A percentile compares a stretch with the other conserved stretches of the same genome.
Evolutionary conservation across 2,329 filamentous ascomycete genomes (phyloP).

Genomic region (Truncatella angustata): DNA sequence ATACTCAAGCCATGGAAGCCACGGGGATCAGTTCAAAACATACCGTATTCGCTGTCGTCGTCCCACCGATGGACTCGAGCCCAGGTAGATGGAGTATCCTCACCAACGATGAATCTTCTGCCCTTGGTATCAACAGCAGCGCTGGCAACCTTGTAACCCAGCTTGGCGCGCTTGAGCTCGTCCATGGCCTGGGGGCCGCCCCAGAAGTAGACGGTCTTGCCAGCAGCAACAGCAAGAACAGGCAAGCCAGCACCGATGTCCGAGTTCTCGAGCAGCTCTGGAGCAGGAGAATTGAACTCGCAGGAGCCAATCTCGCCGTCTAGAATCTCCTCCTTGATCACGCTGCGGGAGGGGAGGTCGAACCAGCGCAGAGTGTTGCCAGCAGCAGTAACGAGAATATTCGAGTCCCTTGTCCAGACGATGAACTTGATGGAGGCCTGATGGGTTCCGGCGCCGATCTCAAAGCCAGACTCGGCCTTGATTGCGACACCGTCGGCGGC

Average conservation of each 20-base stretch:
- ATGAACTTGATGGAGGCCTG: constrained; percentile 92
- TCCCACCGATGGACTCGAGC: constrained; percentile 93
- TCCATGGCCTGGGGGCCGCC: constrained; percentile 69
- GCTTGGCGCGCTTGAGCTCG: constrained; percentile 74
- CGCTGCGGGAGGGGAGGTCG: constrained; percentile 74
- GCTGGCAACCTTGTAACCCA: constrained; percentile 84
- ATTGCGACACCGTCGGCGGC: constrained; percentile 37
- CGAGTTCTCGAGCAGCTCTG: constrained; percentile 53
- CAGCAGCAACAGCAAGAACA: constrained; percentile 87
- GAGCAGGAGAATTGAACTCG: constrained; percentile 74
- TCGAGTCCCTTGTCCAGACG: constrained; percentile 87
- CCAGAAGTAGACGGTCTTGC: constrained; percentile 92
- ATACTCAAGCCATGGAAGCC: background rate
- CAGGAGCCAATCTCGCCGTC: constrained; percentile 88
- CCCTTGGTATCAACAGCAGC: constrained; percentile 82
- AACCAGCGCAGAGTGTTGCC: constrained; percentile 95
- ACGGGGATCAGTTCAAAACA: constrained; percentile 21
- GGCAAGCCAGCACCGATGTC: constrained; percentile 67
- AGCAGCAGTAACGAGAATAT: constrained; percentile 84
- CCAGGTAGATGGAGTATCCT: constrained; percentile 87
- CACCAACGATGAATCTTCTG: constrained; percentile 83
- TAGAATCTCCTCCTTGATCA: constrained; percentile 73
- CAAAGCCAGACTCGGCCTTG: constrained; percentile 66
- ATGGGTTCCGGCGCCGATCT: constrained; percentile 84
- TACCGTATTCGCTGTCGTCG: constrained; percentile 73